phyloP scores from a whole-genome alignment of 169 alveolate species.

The Fabrea salina region DNA sequence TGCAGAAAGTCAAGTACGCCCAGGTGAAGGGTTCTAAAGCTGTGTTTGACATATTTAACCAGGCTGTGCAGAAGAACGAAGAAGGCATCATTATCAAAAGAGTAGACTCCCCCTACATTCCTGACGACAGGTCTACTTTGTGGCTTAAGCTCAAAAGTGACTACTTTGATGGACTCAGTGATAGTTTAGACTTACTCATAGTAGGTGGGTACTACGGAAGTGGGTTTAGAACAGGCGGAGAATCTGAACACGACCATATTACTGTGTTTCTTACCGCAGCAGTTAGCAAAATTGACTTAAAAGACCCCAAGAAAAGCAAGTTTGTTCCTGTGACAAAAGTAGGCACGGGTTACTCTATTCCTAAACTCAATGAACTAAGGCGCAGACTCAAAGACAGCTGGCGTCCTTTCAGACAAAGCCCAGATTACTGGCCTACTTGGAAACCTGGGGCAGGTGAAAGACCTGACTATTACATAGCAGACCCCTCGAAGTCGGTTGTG shows the following conservation, averaged over 20 bases:
- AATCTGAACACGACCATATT: slow-evolving; percentile 63
- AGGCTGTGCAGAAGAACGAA: slow-evolving; percentile 62
- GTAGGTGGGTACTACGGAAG: slow-evolving; percentile 74
- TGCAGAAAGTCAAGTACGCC: slow-evolving; percentile 55
- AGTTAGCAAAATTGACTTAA: slow-evolving; percentile 42
- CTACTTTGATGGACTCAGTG: slow-evolving; percentile 69
- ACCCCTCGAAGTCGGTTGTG: slow-evolving; percentile 57
- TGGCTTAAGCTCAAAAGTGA: slow-evolving; percentile 79
- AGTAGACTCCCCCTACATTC: slow-evolving; percentile 56
- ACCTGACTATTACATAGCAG: slow-evolving; percentile 68
- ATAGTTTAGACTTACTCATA: slow-evolving; percentile 69
- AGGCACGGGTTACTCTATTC: slow-evolving; percentile 68
- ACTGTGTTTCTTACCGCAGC: slow-evolving; percentile 68
- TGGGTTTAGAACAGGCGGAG: slow-evolving; percentile 45
- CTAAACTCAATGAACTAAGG: slow-evolving; percentile 50
- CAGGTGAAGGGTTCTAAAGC: slow-evolving; percentile 52
- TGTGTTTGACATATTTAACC: slow-evolving; percentile 61
- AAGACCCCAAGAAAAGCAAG: slow-evolving; percentile 50
- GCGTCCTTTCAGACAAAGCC: slow-evolving; percentile 64
- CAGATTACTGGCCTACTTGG: slow-evolving; percentile 61
- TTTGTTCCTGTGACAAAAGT: slow-evolving; percentile 72
- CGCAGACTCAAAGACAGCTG: slow-evolving; percentile 55
- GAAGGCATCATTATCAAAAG: slow-evolving; percentile 75
- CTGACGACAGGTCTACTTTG: slow-evolving; percentile 63
- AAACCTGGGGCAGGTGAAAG: slow-evolving; percentile 65